Evolutionary conservation across 2,329 filamentous ascomycete genomes (phyloP).

Genomic region (Alternaria arborescens): DNA sequence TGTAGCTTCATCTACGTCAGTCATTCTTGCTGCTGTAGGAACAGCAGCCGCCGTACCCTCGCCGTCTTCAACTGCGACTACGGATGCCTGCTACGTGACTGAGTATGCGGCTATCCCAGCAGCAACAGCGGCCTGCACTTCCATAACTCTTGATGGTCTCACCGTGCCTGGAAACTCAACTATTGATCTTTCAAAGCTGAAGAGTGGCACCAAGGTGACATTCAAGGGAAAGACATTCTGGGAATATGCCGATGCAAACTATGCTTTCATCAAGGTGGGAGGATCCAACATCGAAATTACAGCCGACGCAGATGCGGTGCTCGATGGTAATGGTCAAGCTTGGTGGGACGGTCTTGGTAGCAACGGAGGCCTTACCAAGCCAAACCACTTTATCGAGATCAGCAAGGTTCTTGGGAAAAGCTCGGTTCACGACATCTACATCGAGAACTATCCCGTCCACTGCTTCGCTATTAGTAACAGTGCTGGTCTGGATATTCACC

Average conservation of each 20-base stretch:
- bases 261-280: slow-evolving; percentile 39
- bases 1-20: slow-evolving; percentile 11
- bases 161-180: slow-evolving; percentile 48
- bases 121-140: slow-evolving; percentile 53
- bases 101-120: slow-evolving; percentile 32
- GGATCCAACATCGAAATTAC: slow-evolving; percentile 54
- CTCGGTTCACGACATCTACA: slow-evolving; percentile 54
- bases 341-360: slow-evolving; percentile 50
- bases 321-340: slow-evolving; percentile 33
- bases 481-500: slow-evolving; percentile 53
- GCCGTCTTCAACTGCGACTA: not conserved
- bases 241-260: slow-evolving; percentile 50
- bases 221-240: slow-evolving; percentile 40
- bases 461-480: slow-evolving; percentile 56
- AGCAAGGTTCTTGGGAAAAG: slow-evolving; percentile 52
- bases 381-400: slow-evolving; percentile 46
- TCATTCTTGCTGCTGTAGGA: slow-evolving; percentile 19
- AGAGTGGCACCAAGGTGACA: slow-evolving; percentile 53
- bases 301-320: slow-evolving; percentile 47
- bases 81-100: slow-evolving; percentile 32
- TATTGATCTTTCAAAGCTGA: slow-evolving; percentile 53
- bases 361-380: slow-evolving; percentile 56
- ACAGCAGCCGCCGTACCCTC: slow-evolving; percentile 10
- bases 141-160: slow-evolving; percentile 54
- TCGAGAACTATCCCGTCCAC: slow-evolving; percentile 64